These are phyloP conservation scores for Camellia granthamiana DNA, from an alignment of 148 eudicot species.

Conservation along the genomic window DNA sequence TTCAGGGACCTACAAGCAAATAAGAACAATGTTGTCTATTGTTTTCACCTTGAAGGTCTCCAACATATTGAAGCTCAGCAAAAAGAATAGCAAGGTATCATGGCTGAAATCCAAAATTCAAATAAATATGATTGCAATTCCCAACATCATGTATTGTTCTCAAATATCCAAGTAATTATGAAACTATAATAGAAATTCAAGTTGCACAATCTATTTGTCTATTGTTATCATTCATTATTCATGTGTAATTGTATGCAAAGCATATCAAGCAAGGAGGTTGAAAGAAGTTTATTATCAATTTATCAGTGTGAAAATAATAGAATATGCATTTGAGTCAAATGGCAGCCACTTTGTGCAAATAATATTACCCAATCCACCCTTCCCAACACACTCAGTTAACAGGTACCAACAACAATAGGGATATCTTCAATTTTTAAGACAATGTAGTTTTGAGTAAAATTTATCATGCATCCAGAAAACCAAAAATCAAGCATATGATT, in stretches of 20 bases:
- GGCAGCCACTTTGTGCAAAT: constrained; percentile 5
- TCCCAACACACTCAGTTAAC: neutral
- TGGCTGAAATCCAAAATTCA: neutral
- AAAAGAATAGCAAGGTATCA: neutral
- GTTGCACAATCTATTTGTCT: neutral
- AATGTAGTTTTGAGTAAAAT: neutral
- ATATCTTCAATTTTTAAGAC: neutral
- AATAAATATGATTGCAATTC: neutral
- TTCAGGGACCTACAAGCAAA: constrained; percentile 47
- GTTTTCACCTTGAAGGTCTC: neutral
- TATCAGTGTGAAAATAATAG: no score
- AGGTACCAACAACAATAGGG: neutral
- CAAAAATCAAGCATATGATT: neutral
- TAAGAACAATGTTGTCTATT: neutral
- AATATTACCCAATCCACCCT: neutral
- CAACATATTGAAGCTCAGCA: neutral
- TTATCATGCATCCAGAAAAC: neutral
- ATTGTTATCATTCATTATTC: neutral
- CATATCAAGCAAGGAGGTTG: no score
- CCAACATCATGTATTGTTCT: neutral
- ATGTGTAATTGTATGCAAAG: neutral
- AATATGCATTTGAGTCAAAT: neutral
- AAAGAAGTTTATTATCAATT: neutral
- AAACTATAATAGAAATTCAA: neutral
- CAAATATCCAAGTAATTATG: neutral